phyloP scores from a whole-genome alignment of 2,329 filamentous ascomycete species.

The Tolypocladium ovalisporum region DNA sequence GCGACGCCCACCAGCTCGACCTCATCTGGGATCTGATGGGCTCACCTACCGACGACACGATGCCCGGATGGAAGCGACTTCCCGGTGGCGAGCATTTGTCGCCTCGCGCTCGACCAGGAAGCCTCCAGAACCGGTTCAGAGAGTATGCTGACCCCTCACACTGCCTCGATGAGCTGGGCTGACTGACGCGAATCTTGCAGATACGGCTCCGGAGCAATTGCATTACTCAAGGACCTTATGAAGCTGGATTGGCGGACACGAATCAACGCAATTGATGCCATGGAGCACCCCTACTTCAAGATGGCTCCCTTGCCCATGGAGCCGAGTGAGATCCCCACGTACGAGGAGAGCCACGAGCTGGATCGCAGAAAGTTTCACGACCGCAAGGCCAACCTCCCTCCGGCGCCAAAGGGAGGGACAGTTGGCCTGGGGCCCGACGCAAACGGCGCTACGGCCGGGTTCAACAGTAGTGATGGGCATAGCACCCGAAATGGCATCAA shows the following conservation, averaged over 20 bases:
- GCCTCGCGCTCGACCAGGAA: slow-evolving; percentile 49
- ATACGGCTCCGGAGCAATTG: slow-evolving; percentile 60
- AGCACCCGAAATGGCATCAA: slow-evolving; percentile 36
- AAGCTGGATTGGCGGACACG: slow-evolving; percentile 81
- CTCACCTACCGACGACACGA: slow-evolving; percentile 76
- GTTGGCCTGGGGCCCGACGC: slow-evolving; percentile 63
- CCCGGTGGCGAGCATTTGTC: slow-evolving; percentile 71
- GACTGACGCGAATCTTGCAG: slow-evolving; percentile 23
- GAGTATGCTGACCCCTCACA: slow-evolving; percentile 38
- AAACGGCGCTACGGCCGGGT: slow-evolving; percentile 32
- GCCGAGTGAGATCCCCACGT: slow-evolving; percentile 78
- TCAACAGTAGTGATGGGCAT: slow-evolving; percentile 41
- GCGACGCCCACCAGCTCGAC: slow-evolving; percentile 79
- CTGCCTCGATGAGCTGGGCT: not conserved
- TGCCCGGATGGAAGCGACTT: slow-evolving; percentile 81
- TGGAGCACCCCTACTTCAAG: slow-evolving; percentile 87
- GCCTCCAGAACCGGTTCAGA: slow-evolving; percentile 63
- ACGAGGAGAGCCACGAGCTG: slow-evolving; percentile 94
- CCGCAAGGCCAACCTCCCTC: slow-evolving; percentile 72
- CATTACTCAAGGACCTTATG: slow-evolving; percentile 70
- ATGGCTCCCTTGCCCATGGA: slow-evolving; percentile 66
- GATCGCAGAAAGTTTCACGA: slow-evolving; percentile 85
- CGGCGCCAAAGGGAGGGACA: slow-evolving; percentile 82
- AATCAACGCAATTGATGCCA: slow-evolving; percentile 86
- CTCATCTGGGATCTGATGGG: slow-evolving; percentile 92